Evolutionary conservation across 495 filamentous ascomycete species (phyloP), one percentile per base, ranked within the genome.

Genomic region (Penicillium lagena): DNA sequence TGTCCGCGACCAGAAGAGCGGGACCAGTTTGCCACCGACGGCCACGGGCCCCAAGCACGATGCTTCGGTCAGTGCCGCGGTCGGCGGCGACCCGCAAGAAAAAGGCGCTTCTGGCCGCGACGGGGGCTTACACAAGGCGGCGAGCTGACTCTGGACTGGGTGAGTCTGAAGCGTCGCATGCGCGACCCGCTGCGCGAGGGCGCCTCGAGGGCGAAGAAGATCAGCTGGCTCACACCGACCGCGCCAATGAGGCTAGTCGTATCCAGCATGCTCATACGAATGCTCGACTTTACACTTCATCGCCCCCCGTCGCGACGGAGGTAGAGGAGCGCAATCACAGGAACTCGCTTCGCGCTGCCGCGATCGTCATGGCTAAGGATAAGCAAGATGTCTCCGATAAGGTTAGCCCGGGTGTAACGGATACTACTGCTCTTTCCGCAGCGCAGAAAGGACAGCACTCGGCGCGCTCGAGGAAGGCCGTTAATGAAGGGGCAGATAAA

Each of bases 341-440:
- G 30, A 83, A 86, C 56, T 80, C 81, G 7, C 64, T 95, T 1
- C 85, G 80, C 46, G 88, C 89, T 13, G 89, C 89, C 12, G 86
- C 90, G 4, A 64, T 95, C 1, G 86, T 83, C 4, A 95, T 95
- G 88, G 88, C 90, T 17, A 87, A 80, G 61, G 76, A 84, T 46
- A 89, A 95, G 84, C 94, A 89, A 62, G 76, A 64, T 11, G 59
- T 78, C 39, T 55, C 80, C 77, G 63, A 76, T 33, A 37, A 57
- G 71, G 46, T 49, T 59, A 42, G 30, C 41, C 45, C 8, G 39
- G 37, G 22, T 34, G 22, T 6, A 22, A 22, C 47, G 17, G 55
- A 51, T 42, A 44, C 52, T 42, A 44, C 52, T 32, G 76, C 49
- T 49, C 51, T 53, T 42, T 51, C 33, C 37, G 71, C 66, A 7